Evolutionary conservation across 2,329 filamentous ascomycete genomes (phyloP), one percentile per base, ranked within the genome.

Genomic region (Fusarium albidum): DNA sequence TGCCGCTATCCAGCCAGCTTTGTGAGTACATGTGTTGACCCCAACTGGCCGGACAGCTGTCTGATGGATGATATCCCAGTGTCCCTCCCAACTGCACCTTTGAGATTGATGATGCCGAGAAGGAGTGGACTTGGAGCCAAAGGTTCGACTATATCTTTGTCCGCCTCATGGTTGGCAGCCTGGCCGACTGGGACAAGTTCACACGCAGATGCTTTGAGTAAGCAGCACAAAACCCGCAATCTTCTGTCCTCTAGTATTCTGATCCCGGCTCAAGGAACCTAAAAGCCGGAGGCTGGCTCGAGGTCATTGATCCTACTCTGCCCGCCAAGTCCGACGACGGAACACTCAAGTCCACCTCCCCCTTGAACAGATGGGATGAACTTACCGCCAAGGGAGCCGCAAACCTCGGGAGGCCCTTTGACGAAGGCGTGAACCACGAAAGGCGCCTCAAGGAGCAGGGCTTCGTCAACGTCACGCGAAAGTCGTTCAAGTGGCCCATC

Each of bases 291-390:
- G 59, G 60, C 3, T 63, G 53, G 60, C n/a, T 63, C 3, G 59
- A 63, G 34, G 37, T 63, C 1, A 54, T 61, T 2, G 60, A 63
- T 9, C 56, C 56, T 3, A 37, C 39, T 2, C 47, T 63, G 14
- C 60, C 60, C 8, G 59, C 56, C 13, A 57, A 47, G 10, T 63
- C 49, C 1, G 59, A 63, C 26, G 59, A 63, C 7, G 53, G 42
- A 10, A 51, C 59, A 2, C 38, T 62, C 8, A 40, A 53, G 0
- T n/a, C 52, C 0, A 9, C 41, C 2, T 62, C 57, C 0, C 47
- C 54, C 0, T 4, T 63, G 0, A 46, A 55, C 6, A 53, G 39
- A 9, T 63, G 60, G 59, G 49, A 58, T 6, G 45, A 61, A 15
- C 21, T 63, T 0, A 57, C 50, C 1, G 27, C 34, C 12, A 54